Evolutionary conservation across 495 filamentous ascomycete genomes (phyloP).

Genomic region (Talaromyces wortmannii): DNA sequence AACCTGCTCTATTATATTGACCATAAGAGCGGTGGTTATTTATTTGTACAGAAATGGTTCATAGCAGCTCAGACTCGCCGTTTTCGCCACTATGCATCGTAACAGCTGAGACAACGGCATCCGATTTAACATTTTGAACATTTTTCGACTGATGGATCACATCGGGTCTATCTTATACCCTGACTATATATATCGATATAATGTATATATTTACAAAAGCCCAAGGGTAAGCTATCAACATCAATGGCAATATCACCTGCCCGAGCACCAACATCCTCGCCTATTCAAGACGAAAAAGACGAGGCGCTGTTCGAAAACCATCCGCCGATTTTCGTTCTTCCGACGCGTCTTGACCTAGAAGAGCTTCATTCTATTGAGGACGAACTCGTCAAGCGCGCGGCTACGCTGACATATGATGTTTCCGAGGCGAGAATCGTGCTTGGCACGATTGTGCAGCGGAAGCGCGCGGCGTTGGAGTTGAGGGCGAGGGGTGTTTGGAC

Average conservation of each 20-base stretch:
- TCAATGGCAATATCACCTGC: background rate
- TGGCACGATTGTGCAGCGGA: slow-evolving; percentile 59
- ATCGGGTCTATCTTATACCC: background rate
- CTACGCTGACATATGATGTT: slow-evolving; percentile 62
- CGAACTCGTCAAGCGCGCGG: slow-evolving; percentile 45
- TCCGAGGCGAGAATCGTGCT: slow-evolving; percentile 68
- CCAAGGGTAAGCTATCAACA: background rate
- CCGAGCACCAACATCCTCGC: slow-evolving; percentile 1
- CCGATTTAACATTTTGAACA: too few species aligned
- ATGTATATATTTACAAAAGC: background rate
- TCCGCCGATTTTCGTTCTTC: slow-evolving; percentile 68
- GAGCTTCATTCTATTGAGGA: slow-evolving; percentile 58
- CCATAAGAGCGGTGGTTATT: too few species aligned
- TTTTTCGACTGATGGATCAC: background rate
- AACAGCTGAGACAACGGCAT: too few species aligned
- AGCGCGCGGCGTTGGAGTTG: slow-evolving; percentile 72
- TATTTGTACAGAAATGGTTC: too few species aligned
- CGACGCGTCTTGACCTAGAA: slow-evolving; percentile 57
- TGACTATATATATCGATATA: background rate
- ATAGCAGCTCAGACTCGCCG: too few species aligned
- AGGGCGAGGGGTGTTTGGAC: slow-evolving; percentile 55
- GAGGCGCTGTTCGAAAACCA: slow-evolving; percentile 6
- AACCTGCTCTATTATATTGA: too few species aligned
- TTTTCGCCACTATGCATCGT: too few species aligned
- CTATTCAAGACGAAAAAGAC: background rate